Conservation (phyloP, 2,329 filamentous ascomycete genomes). For the Aspergillus terreus region DNA sequence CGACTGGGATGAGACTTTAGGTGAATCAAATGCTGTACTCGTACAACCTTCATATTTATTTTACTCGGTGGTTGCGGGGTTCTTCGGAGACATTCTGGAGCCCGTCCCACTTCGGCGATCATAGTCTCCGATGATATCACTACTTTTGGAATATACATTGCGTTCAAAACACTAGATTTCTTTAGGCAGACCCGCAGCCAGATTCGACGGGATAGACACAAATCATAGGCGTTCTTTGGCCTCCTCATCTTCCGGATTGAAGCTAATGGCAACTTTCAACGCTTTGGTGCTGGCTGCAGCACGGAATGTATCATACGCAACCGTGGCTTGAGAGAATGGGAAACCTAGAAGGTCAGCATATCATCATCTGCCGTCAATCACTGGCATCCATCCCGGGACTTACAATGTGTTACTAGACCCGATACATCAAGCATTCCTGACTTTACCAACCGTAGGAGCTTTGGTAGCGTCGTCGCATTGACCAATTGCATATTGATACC, state of each 20-base stretch:
- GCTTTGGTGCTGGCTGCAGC: constrained; percentile 14
- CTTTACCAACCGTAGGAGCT: constrained; percentile 15
- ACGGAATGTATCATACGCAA: constrained; percentile 17
- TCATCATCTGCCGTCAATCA: neutral
- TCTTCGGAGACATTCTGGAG: too few relatives aligned
- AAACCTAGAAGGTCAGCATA: constrained; percentile 10
- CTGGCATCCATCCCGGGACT: neutral
- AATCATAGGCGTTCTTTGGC: neutral
- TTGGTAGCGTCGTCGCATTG: constrained; percentile 16
- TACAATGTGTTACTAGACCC: constrained; percentile 20
- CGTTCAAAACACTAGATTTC: neutral
- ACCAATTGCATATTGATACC: constrained; percentile 23
- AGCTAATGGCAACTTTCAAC: constrained; percentile 21
- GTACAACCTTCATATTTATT: too few relatives aligned
- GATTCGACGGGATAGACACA: neutral
- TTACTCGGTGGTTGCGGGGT: too few relatives aligned
- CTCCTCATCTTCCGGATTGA: constrained; percentile 1
- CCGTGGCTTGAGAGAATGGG: constrained; percentile 8
- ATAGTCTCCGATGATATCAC: neutral
- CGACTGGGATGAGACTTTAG: too few relatives aligned
- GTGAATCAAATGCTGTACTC: too few relatives aligned
- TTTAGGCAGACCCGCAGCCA: neutral
- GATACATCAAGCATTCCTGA: constrained; percentile 13
- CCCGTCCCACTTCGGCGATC: neutral
- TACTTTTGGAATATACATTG: neutral